Evolutionary conservation across 192 early-diverging fungal species (phyloP).

Genomic region (Paraglomus occultum): DNA sequence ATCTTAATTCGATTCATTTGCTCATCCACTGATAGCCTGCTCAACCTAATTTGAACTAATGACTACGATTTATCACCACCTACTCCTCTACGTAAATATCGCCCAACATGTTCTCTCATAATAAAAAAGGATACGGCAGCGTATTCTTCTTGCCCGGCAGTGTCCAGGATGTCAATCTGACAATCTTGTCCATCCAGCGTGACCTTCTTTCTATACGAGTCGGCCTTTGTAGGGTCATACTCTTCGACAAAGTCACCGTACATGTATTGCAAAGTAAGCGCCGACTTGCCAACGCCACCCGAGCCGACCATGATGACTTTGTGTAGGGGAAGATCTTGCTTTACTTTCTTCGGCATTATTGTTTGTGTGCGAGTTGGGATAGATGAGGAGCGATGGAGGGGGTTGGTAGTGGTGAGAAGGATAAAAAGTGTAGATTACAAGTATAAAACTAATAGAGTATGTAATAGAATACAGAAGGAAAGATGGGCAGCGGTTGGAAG

Average conservation of each 20-base stretch:
- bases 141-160: conserved; percentile 89
- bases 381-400: too few relatives aligned
- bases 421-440: too few relatives aligned
- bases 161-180: conserved; percentile 89
- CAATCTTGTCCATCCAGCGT: conserved; percentile 70
- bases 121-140: conserved; percentile 59
- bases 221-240: conserved; percentile 92
- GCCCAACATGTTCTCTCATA: too few relatives aligned
- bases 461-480: too few relatives aligned
- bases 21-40: background rate
- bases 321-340: conserved; percentile 71
- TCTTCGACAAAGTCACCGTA: conserved; percentile 94
- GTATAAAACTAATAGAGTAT: too few relatives aligned
- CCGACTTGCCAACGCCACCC: conserved; percentile 89
- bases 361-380: too few relatives aligned
- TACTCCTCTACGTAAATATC: too few relatives aligned
- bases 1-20: too few relatives aligned
- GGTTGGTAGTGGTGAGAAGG: too few relatives aligned
- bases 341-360: conserved; percentile 68
- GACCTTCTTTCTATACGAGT: conserved; percentile 86
- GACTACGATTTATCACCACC: too few relatives aligned
- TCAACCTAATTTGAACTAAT: background rate
- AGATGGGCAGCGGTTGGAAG: too few relatives aligned
- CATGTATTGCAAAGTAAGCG: conserved; percentile 86
- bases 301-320: conserved; percentile 93